These are phyloP conservation scores for Aspergillus brunneoviolaceus DNA, from an alignment of 2,329 filamentous ascomycete genomes.

Conservation along the genomic window DNA sequence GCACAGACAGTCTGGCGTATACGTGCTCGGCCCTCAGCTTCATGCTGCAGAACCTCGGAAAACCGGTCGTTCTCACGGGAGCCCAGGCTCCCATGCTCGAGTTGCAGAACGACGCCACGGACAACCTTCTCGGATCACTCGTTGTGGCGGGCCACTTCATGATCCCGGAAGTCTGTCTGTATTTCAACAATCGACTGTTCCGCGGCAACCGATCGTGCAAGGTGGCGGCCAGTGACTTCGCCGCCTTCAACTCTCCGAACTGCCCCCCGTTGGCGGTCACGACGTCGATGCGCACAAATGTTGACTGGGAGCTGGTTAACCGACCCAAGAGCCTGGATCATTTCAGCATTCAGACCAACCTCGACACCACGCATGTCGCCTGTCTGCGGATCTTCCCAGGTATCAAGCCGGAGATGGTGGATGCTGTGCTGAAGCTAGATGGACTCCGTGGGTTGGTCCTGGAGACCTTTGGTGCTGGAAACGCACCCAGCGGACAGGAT, in stretches of 20 bases:
- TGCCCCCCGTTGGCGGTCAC: conserved; percentile 77
- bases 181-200: conserved; percentile 90
- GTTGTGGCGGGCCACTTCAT: conserved; percentile 90
- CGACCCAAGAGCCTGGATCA: conserved; percentile 71
- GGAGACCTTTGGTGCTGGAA: conserved; percentile 91
- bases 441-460: conserved; percentile 77
- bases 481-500: conserved; percentile 79
- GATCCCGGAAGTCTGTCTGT: conserved; percentile 88
- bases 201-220: conserved; percentile 87
- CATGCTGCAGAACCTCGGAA: conserved; percentile 87
- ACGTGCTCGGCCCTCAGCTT: conserved; percentile 88
- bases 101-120: conserved; percentile 85
- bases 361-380: conserved; percentile 85
- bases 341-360: conserved; percentile 70
- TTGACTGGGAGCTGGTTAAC: conserved; percentile 75
- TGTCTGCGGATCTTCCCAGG: conserved; percentile 89
- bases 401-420: conserved; percentile 90
- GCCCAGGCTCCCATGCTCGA: conserved; percentile 85
- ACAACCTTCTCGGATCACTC: conserved; percentile 83
- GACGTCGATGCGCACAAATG: conserved; percentile 74
- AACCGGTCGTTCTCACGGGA: conserved; percentile 84
- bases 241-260: conserved; percentile 88
- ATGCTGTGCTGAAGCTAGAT: conserved; percentile 75
- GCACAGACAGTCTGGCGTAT: conserved; percentile 86
- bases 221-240: conserved; percentile 79